Conservation (phyloP, 768 basidiomycete species). For the Mycena rebaudengoi region DNA sequence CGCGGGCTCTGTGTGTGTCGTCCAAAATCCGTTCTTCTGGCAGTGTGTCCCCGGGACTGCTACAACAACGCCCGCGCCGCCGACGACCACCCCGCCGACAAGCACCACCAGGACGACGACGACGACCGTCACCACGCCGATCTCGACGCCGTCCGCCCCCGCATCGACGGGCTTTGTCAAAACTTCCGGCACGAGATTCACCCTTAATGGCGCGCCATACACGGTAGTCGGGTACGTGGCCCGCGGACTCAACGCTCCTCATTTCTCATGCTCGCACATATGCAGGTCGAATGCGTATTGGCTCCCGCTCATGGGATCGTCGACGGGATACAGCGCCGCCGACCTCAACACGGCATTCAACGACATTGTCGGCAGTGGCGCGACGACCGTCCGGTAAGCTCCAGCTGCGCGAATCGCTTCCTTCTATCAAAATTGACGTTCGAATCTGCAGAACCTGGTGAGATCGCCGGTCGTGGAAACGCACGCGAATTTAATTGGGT, state of each 20-base stretch:
- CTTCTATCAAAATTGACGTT: neutral
- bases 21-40: constrained; percentile 11
- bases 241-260: neutral
- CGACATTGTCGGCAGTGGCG: constrained; percentile 59
- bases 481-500: neutral
- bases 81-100: too few relatives aligned
- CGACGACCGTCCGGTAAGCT: constrained; percentile 56
- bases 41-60: too few relatives aligned
- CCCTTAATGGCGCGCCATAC: constrained; percentile 45
- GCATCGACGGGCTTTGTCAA: constrained; percentile 40
- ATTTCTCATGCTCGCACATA: neutral
- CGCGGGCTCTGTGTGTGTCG: neutral
- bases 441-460: constrained; percentile 29
- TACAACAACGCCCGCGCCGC: too few relatives aligned
- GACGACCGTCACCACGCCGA: constrained; percentile 15
- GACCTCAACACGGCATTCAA: constrained; percentile 61
- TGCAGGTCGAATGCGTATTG: constrained; percentile 64
- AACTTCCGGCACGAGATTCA: constrained; percentile 50
- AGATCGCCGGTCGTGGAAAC: neutral
- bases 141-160: constrained; percentile 25
- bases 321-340: constrained; percentile 52
- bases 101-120: too few relatives aligned
- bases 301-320: constrained; percentile 60
- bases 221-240: constrained; percentile 49
- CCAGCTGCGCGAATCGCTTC: constrained; percentile 41